Percentiles rank a stretch among this genome's conserved stretches.
phyloP scores from a whole-genome alignment of 495 filamentous ascomycete species.

The Hypoxylon subgilvum region DNA sequence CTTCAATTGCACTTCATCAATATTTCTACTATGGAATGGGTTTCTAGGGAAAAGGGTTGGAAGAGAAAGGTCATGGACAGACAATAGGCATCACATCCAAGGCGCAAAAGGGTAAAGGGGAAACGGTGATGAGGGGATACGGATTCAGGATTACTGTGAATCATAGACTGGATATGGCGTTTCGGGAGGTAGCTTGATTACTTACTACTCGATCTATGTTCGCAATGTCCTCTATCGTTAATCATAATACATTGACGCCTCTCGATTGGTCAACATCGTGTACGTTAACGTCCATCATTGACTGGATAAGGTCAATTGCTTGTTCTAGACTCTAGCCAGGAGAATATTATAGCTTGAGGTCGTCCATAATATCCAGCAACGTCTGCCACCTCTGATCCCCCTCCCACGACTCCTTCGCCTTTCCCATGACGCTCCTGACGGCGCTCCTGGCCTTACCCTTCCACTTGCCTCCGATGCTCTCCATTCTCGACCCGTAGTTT shows the following conservation, averaged over 20 bases:
- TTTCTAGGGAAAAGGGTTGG: background rate
- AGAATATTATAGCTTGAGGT: constrained; percentile 59
- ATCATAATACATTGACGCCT: background rate
- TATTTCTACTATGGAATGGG: constrained; percentile 6
- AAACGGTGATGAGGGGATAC: constrained; percentile 4
- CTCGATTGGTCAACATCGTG: background rate
- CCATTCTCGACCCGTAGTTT: constrained; percentile 61
- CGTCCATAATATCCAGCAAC: constrained; percentile 65
- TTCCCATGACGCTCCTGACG: constrained; percentile 78
- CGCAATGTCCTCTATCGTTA: background rate
- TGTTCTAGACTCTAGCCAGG: no score
- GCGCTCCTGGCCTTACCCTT: constrained; percentile 86
- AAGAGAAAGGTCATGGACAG: background rate
- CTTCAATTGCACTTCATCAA: constrained; percentile 12
- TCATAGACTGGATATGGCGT: constrained; percentile 21
- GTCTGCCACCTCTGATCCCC: constrained; percentile 71
- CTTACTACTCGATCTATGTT: background rate
- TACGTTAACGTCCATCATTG: no score
- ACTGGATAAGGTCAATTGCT: background rate
- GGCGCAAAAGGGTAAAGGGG: constrained; percentile 12
- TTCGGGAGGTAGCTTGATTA: constrained; percentile 1
- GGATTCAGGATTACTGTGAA: background rate
- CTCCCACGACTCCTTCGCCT: constrained; percentile 84
- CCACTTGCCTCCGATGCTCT: constrained; percentile 69
- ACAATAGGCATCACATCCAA: background rate